These are phyloP conservation scores for Suillus alpinus DNA, from an alignment of 768 basidiomycete species.

Conservation along the genomic window DNA sequence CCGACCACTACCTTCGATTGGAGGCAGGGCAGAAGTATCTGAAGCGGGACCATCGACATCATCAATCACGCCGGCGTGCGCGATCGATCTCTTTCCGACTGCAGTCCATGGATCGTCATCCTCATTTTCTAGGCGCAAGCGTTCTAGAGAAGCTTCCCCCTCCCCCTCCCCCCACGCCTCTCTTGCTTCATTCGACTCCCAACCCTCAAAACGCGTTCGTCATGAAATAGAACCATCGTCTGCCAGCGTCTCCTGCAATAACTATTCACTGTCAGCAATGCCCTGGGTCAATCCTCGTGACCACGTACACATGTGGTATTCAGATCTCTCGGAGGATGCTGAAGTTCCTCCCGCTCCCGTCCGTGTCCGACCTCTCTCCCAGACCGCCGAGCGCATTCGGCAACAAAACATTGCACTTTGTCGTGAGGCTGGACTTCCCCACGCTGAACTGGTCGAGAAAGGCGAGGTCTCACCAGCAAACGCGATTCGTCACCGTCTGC, in stretches of 20 bases:
- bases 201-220: constrained; percentile 3
- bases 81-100: not conserved
- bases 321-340: constrained; percentile 3
- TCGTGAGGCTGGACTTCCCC: constrained; percentile 1
- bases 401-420: constrained; percentile 12
- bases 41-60: not conserved
- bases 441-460: not conserved
- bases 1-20: not conserved
- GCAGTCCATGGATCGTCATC: not conserved
- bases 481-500: constrained; percentile 5
- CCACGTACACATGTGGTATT: constrained; percentile 12
- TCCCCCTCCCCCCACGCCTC: constrained; percentile 1
- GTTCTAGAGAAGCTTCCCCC: constrained; percentile 1
- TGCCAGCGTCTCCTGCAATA: constrained; percentile 4
- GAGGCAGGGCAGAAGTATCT: not conserved
- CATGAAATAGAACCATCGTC: not conserved
- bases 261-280: not conserved
- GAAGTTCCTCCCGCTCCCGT: not conserved
- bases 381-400: constrained; percentile 2
- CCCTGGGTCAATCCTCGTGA: not conserved
- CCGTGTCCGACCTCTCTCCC: not conserved
- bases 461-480: not conserved
- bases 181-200: not conserved
- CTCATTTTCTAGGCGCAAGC: constrained; percentile 1
- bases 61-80: not conserved